These are phyloP conservation scores for Paxillus ammoniavirescens DNA, from an alignment of 768 basidiomycete genomes.

Conservation along the genomic window DNA sequence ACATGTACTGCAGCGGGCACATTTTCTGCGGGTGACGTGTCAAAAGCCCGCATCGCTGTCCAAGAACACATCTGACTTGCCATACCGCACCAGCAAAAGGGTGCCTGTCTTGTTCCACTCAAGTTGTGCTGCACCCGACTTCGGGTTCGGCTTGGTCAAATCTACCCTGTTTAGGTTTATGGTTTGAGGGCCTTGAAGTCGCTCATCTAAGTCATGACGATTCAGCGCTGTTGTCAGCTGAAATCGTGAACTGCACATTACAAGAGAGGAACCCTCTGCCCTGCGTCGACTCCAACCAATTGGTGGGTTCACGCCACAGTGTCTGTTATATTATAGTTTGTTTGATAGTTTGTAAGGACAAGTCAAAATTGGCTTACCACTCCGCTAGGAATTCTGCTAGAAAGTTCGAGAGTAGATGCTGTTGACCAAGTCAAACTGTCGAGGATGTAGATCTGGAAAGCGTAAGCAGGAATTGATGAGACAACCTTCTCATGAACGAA, in stretches of 20 bases:
- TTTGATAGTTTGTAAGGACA: background rate
- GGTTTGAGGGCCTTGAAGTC: slow-evolving; percentile 53
- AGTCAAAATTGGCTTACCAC: slow-evolving; percentile 44
- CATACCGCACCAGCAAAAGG: slow-evolving; percentile 71
- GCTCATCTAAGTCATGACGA: slow-evolving; percentile 51
- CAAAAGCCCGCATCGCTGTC: no score
- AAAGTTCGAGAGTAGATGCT: slow-evolving; percentile 60
- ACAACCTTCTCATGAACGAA: slow-evolving; percentile 24
- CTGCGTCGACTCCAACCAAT: slow-evolving; percentile 82
- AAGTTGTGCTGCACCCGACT: slow-evolving; percentile 66
- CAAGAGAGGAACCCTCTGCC: slow-evolving; percentile 89
- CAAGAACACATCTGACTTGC: slow-evolving; percentile 35
- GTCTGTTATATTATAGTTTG: slow-evolving; percentile 41
- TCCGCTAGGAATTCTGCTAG: slow-evolving; percentile 51
- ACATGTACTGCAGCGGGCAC: slow-evolving; percentile 64
- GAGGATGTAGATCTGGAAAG: slow-evolving; percentile 65
- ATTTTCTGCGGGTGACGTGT: slow-evolving; percentile 44
- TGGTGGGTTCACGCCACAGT: slow-evolving; percentile 82
- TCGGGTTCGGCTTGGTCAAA: slow-evolving; percentile 60
- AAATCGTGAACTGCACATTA: slow-evolving; percentile 31
- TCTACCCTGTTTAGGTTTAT: slow-evolving; percentile 53
- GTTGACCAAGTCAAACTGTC: slow-evolving; percentile 76
- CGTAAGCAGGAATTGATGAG: slow-evolving; percentile 1
- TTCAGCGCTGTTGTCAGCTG: background rate
- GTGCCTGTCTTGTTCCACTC: slow-evolving; percentile 82